Conservation (phyloP, 345 rosid species). For the Erucastrum elatum region DNA sequence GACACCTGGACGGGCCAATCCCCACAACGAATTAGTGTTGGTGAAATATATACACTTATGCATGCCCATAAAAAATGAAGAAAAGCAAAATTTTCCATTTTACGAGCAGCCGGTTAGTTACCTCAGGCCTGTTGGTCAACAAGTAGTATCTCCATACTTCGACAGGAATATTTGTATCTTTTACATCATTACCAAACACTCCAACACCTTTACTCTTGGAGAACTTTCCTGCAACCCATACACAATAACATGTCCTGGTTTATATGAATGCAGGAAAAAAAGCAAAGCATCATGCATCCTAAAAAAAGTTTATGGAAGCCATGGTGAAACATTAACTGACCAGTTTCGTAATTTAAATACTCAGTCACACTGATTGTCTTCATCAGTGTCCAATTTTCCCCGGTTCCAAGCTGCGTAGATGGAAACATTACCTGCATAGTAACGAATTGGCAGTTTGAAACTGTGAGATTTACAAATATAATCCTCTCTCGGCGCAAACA, state of each 20-base stretch:
- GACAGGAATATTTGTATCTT: too few species aligned
- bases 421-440: constrained; percentile 90
- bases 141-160: too few species aligned
- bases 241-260: constrained; percentile 12
- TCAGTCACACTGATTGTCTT: too few species aligned
- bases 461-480: not conserved
- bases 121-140: too few species aligned
- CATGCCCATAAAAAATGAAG: constrained; percentile 3
- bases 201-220: constrained; percentile 97
- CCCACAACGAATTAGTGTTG: constrained; percentile 1
- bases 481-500: not conserved
- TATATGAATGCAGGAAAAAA: not conserved
- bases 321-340: constrained; percentile 45
- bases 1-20: constrained; percentile 42
- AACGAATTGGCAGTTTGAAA: constrained; percentile 14
- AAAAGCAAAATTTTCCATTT: constrained; percentile 3
- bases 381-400: constrained; percentile 92
- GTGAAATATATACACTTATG: constrained; percentile 9
- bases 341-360: too few species aligned
- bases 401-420: constrained; percentile 89
- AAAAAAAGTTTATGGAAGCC: not conserved
- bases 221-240: constrained; percentile 71
- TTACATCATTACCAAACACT: constrained; percentile 97
- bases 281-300: constrained; percentile 4
- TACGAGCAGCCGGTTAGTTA: constrained; percentile 38